These are phyloP conservation scores for Penicillium sp. DNA, from an alignment of 2,329 filamentous ascomycete species.

Conservation along the genomic window DNA sequence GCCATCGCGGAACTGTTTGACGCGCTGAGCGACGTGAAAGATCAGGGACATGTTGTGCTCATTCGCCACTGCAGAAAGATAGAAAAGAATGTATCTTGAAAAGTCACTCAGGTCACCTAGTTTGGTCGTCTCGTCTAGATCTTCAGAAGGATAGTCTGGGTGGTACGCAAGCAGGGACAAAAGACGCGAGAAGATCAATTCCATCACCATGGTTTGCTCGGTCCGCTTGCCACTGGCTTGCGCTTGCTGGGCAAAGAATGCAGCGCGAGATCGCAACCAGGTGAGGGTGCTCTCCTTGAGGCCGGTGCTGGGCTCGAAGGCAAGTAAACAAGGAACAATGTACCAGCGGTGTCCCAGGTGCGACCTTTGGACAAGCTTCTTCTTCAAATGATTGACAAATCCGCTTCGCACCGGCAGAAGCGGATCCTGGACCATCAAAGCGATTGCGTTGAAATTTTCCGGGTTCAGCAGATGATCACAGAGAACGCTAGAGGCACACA, in stretches of 20 bases:
- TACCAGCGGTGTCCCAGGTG: conserved; percentile 87
- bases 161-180: conserved; percentile 89
- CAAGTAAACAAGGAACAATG: conserved; percentile 82
- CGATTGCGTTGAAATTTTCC: conserved; percentile 74
- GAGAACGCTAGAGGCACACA: conserved; percentile 72
- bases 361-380: conserved; percentile 50
- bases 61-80: conserved; percentile 75
- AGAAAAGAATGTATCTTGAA: conserved; percentile 85
- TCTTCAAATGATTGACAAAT: conserved; percentile 84
- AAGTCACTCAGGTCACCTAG: conserved; percentile 69
- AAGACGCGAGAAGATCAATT: conserved; percentile 75
- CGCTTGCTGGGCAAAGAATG: conserved; percentile 57
- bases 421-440: conserved; percentile 75
- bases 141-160: conserved; percentile 67
- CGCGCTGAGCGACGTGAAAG: conserved; percentile 84
- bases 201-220: conserved; percentile 65
- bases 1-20: conserved; percentile 84
- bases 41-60: conserved; percentile 86
- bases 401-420: conserved; percentile 69
- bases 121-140: conserved; percentile 44
- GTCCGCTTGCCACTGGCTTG: conserved; percentile 35
- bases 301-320: conserved; percentile 77
- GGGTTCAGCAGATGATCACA: conserved; percentile 70
- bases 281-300: conserved; percentile 75
- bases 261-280: conserved; percentile 81